These are phyloP conservation scores for Camelina neglecta DNA, from an alignment of 345 rosid species.

Conservation along the genomic window DNA sequence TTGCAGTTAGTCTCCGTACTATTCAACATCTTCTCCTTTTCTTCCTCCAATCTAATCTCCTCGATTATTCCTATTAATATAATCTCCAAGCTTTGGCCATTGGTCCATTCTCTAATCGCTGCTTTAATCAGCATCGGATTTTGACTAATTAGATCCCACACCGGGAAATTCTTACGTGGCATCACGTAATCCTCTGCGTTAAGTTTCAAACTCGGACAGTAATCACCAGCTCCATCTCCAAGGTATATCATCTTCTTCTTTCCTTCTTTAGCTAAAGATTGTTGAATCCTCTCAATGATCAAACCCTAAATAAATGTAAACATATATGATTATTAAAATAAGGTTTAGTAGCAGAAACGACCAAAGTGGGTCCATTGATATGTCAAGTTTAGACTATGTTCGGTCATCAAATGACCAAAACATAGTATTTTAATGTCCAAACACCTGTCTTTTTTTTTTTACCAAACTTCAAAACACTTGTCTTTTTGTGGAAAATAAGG, in stretches of 20 bases:
- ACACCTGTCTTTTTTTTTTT: not conserved
- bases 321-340: constrained; percentile 5
- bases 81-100: constrained; percentile 66
- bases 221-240: constrained; percentile 89
- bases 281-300: constrained; percentile 70
- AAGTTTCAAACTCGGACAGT: constrained; percentile 81
- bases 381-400: not conserved
- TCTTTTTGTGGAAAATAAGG: not conserved
- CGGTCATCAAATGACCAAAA: not conserved
- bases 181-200: constrained; percentile 56
- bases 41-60: constrained; percentile 38
- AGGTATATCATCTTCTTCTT: constrained; percentile 66
- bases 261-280: constrained; percentile 54
- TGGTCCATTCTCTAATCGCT: constrained; percentile 70
- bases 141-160: constrained; percentile 70
- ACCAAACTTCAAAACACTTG: not conserved
- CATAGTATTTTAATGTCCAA: not conserved
- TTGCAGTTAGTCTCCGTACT: constrained; percentile 32
- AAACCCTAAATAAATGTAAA: constrained; percentile 50
- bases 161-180: constrained; percentile 90
- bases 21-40: constrained; percentile 31
- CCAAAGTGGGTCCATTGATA: constrained; percentile 21
- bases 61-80: constrained; percentile 49
- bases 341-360: not conserved
- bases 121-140: constrained; percentile 66